Evolutionary conservation across 176 grass and related monocot species (phyloP), one percentile per base, ranked within the genome.

Genomic region (Areca catechu): DNA sequence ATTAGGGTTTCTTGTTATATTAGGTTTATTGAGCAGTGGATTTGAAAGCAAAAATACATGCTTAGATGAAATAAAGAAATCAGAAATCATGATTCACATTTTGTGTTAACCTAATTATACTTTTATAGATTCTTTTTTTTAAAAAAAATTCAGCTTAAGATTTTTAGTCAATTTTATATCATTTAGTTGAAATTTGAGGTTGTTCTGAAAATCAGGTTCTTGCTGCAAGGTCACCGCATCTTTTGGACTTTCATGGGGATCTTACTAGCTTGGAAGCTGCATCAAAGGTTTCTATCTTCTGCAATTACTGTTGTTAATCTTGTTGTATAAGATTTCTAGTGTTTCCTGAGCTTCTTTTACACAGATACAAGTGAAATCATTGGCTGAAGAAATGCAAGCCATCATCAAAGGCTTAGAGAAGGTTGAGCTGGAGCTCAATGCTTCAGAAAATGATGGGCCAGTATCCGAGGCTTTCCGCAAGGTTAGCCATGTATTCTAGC

Each of bases 361-460:
- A 74, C 81, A 98, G 93, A 92, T 92, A 78, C 93, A 98, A 83
- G 73, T 98, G 24, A 98, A 98, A 77, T 82, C 86, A 65, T 73
- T 98, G 62, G 93, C 93, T 23, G 93, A 98, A 82, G 93, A 98
- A 92, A 98, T 98, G 93, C 93, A 98, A 88, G 87, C 93, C 50
- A 61, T 98, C 16, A 80, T 80, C 57, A 98, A 92, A 85, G 87
- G 93, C 3, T 60, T 92, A 51, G 84, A 98, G 76, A 98, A 91
- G 56, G 93, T 98, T 68, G 77, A 78, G 63, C 28, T 76, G 15
- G 93, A 98, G 54, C 83, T 83, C 58, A 85, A 85, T 65, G 87
- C 93, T 74, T 98, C 93, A 79, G 77, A 98, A 85, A 92, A 76
- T 74, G 93, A 98, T 80, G 93, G 93, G 21, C 87, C 78, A 24